Evolutionary conservation across 78 protist genomes (phyloP).

Genomic region (Tieghemostelium lacteum): DNA sequence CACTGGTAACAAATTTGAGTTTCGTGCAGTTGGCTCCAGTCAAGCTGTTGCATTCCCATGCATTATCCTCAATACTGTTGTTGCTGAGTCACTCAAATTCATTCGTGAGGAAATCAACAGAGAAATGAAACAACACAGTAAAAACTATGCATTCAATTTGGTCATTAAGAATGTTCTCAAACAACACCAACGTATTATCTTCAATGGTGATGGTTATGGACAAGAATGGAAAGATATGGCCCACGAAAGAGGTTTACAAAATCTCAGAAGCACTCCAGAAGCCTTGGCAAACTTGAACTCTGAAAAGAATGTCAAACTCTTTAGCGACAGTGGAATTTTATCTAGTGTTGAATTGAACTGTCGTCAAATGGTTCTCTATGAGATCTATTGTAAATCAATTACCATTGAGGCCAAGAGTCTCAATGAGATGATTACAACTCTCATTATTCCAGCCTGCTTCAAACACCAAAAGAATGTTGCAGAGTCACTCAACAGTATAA

Average conservation of each 20-base stretch:
- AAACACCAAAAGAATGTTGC: constrained; percentile 72
- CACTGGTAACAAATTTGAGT: constrained; percentile 93
- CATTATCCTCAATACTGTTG: constrained; percentile 79
- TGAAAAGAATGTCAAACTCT: constrained; percentile 89
- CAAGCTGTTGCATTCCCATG: constrained; percentile 79
- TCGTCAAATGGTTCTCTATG: constrained; percentile 65
- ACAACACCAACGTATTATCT: constrained; percentile 82
- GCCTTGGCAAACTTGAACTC: constrained; percentile 58
- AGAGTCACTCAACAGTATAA: constrained; percentile 33
- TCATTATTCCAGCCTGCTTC: constrained; percentile 74
- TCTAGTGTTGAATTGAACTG: constrained; percentile 75
- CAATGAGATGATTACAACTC: constrained; percentile 79
- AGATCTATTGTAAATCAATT: constrained; percentile 78
- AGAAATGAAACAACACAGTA: background rate
- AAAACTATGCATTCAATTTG: constrained; percentile 23
- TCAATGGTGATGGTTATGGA: constrained; percentile 94
- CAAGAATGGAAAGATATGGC: constrained; percentile 86
- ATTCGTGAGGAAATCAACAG: constrained; percentile 69
- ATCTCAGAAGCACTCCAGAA: constrained; percentile 78
- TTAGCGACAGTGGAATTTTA: constrained; percentile 72
- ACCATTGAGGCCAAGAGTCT: constrained; percentile 88
- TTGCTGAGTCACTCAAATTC: constrained; percentile 78
- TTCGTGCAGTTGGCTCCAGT: constrained; percentile 95
- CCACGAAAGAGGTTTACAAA: constrained; percentile 83
- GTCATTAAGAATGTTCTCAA: constrained; percentile 83